phyloP scores from a whole-genome alignment of 768 basidiomycete genomes.

The Multifurca ochricompacta region DNA sequence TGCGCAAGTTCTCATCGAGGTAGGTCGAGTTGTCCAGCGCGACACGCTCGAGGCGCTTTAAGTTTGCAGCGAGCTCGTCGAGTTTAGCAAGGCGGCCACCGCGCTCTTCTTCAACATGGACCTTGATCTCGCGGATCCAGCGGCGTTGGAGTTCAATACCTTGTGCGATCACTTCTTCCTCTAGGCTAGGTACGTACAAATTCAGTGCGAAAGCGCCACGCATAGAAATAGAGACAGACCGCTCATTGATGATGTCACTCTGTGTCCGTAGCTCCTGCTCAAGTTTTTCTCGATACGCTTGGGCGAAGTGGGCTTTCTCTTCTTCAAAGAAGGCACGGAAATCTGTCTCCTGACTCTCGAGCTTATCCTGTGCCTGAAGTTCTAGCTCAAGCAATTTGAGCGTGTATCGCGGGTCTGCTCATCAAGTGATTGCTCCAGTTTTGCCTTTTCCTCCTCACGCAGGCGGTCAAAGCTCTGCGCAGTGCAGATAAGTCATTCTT shows the following conservation, averaged over 20 bases:
- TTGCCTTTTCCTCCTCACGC: constrained; percentile 68
- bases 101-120: constrained; percentile 93
- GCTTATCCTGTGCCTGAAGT: constrained; percentile 77
- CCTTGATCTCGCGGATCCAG: constrained; percentile 95
- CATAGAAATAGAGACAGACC: constrained; percentile 43
- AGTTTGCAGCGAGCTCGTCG: constrained; percentile 80
- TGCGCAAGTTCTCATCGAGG: constrained; percentile 87
- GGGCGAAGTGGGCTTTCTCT: constrained; percentile 64
- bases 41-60: constrained; percentile 87
- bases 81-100: constrained; percentile 92
- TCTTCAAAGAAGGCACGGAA: constrained; percentile 76
- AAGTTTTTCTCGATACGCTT: constrained; percentile 79
- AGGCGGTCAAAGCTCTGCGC: constrained; percentile 69
- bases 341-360: constrained; percentile 79
- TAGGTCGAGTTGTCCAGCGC: constrained; percentile 86
- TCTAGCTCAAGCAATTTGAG: constrained; percentile 73
- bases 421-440: constrained; percentile 60
- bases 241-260: constrained; percentile 89
- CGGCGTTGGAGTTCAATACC: constrained; percentile 95
- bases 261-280: constrained; percentile 80
- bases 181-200: constrained; percentile 45
- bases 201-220: neutral
- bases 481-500: constrained; percentile 75
- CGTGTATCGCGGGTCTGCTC: constrained; percentile 82
- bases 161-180: constrained; percentile 91